Conservation (phyloP, 2,329 filamentous ascomycete species). For the Pseudocercospora eumusae region DNA sequence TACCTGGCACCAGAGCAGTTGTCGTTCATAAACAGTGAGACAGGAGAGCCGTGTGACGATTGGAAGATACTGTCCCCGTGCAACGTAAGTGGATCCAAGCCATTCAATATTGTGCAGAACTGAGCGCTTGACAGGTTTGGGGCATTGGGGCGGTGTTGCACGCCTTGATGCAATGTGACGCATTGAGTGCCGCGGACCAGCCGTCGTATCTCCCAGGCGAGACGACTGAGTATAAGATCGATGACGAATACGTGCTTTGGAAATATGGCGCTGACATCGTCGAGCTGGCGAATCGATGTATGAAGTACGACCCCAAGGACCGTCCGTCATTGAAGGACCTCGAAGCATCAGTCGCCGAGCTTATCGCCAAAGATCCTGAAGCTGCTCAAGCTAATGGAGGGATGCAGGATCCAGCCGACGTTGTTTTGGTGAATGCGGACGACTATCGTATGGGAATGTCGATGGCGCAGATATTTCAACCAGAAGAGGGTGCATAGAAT, state of each 20-base stretch:
- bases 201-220: slow-evolving; percentile 14
- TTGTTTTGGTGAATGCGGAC: not conserved
- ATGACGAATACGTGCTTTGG: not conserved
- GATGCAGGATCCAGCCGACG: not conserved
- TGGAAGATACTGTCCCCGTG: slow-evolving; percentile 21
- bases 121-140: slow-evolving; percentile 13
- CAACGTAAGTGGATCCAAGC: slow-evolving; percentile 11
- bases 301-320: not conserved
- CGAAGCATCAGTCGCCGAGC: not conserved
- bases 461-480: not conserved
- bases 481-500: too few relatives aligned
- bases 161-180: slow-evolving; percentile 3
- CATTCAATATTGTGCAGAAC: not conserved
- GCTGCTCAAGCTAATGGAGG: not conserved
- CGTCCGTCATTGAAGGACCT: not conserved
- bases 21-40: slow-evolving; percentile 10
- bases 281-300: slow-evolving; percentile 17
- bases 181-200: not conserved
- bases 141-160: slow-evolving; percentile 21
- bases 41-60: slow-evolving; percentile 18
- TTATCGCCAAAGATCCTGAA: not conserved
- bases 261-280: slow-evolving; percentile 2
- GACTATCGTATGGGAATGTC: not conserved
- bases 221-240: not conserved
- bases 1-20: slow-evolving; percentile 22